Base-by-base conservation (phyloP, 208 protist genomes). In the Acanthamoeba culbertsoni region DNA sequence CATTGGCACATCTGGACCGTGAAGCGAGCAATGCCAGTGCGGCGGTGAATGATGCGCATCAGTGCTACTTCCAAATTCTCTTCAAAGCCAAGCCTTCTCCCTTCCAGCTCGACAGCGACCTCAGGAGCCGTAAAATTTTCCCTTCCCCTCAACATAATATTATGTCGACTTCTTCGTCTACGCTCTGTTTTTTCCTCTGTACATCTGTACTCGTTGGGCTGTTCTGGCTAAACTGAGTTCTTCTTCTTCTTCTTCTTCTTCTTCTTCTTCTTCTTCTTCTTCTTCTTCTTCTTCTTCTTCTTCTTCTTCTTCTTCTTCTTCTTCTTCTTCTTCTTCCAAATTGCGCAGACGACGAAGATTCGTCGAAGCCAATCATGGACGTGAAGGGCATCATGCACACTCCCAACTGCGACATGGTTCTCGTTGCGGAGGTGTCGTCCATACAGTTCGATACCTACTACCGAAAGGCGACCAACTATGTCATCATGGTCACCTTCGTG, bases 371-470 rank as follows among this genome's bases (percentile, higher is more conserved):
- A 35, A 90, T 68, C 35, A 68, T 90, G 82, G 53, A 90, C 55
- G 46, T 90, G n/a, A 90, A 90, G n/a, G 82, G 82, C 45, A 90
- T 90, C 42, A 90, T 59, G 46, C 55, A 90, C 51, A 90, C 51
- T 18, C 82, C 82, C 53, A 90, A 90, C 82, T 90, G 82, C 35
- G 82, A 90, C 31, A 23, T 40, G 8, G 82, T 65, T 33, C 46
- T 90, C 53, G 31, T 90, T 4, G 46, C 82, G 0, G 82, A 90
- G 10, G 82, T 65, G 51, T 68, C 53, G 10, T 90, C 82, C n/a
- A 65, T 90, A 14, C 82, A 90, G 46, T 93, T 93, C 37, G 88
- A 93, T 23, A 71, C 55, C 68, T 93, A 84, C 35, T 93, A 79
- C 28, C 3, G 46, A 26, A 93, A 93, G 63, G 88, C 88, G 16